Conservation (phyloP, 208 protist species). For the Trypanosoma lewisi region DNA sequence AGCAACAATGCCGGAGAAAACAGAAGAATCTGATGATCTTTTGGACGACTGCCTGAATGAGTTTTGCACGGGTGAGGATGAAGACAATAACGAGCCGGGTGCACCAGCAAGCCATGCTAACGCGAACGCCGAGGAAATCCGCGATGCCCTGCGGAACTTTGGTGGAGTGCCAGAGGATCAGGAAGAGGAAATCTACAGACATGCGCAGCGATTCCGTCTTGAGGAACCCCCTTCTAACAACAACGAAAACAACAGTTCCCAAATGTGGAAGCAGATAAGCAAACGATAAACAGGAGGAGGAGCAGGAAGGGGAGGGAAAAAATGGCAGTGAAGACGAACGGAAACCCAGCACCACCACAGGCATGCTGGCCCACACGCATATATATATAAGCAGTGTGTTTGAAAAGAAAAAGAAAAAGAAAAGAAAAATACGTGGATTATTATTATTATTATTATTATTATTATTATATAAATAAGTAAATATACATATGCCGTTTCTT, state of each 20-base stretch:
- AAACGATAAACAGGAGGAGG: conserved; percentile 1
- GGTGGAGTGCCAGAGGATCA: conserved; percentile 4
- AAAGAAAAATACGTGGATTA: too few relatives aligned
- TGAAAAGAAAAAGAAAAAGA: conserved; percentile 8
- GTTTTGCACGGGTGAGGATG: conserved; percentile 13
- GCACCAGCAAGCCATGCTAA: neutral
- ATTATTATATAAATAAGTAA: too few relatives aligned
- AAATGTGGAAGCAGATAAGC: conserved; percentile 12
- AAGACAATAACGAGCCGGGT: neutral
- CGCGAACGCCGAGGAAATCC: neutral
- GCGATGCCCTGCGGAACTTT: conserved; percentile 8
- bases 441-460: too few relatives aligned
- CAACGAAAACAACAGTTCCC: neutral
- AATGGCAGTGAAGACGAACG: conserved; percentile 6
- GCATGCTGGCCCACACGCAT: neutral
- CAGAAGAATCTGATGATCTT: conserved; percentile 14
- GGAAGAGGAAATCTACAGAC: conserved; percentile 7
- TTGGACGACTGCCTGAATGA: conserved; percentile 32
- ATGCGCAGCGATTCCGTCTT: conserved; percentile 5
- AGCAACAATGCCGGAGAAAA: neutral
- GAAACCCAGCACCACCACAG: too few relatives aligned
- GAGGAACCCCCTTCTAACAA: neutral
- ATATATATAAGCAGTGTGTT: neutral
- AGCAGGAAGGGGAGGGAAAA: neutral
- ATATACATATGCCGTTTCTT: too few relatives aligned